phyloP scores from a whole-genome alignment of 306 rosid genomes.

The Cyamopsis tetragonoloba region DNA sequence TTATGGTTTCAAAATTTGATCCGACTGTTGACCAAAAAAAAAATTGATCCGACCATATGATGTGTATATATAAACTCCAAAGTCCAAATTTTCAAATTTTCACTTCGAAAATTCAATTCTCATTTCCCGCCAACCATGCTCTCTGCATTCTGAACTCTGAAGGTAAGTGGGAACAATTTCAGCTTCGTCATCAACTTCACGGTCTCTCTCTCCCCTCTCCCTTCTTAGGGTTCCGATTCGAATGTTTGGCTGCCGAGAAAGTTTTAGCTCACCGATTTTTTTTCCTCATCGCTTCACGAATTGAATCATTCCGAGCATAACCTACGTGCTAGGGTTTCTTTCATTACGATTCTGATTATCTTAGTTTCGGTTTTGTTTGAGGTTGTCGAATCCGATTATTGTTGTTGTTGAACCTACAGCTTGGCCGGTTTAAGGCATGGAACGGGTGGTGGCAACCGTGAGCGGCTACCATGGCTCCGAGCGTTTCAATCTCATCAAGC shows the following conservation, averaged over 20 bases:
- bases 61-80: background rate
- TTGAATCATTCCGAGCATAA: background rate
- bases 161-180: slow-evolving; percentile 15
- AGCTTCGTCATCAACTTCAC: slow-evolving; percentile 19
- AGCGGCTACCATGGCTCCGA: slow-evolving; percentile 77
- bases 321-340: slow-evolving; percentile 28
- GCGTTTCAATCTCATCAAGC: slow-evolving; percentile 66
- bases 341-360: background rate
- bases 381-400: background rate
- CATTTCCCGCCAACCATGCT: slow-evolving; percentile 39
- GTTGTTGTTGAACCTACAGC: slow-evolving; percentile 10
- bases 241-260: background rate
- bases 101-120: background rate
- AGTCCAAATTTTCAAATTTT: background rate
- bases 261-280: background rate
- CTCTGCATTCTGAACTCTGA: background rate
- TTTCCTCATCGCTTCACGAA: background rate
- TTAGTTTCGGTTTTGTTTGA: background rate
- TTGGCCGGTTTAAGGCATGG: slow-evolving; percentile 57
- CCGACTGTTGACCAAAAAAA: no score
- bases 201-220: slow-evolving; percentile 32
- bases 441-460: slow-evolving; percentile 71
- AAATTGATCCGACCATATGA: background rate
- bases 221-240: slow-evolving; percentile 18
- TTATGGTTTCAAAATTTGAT: no score